Evolutionary conservation across 2,329 filamentous ascomycete species (phyloP), one percentile per base, ranked within the genome.

Genomic region (Colletotrichum paranaense): DNA sequence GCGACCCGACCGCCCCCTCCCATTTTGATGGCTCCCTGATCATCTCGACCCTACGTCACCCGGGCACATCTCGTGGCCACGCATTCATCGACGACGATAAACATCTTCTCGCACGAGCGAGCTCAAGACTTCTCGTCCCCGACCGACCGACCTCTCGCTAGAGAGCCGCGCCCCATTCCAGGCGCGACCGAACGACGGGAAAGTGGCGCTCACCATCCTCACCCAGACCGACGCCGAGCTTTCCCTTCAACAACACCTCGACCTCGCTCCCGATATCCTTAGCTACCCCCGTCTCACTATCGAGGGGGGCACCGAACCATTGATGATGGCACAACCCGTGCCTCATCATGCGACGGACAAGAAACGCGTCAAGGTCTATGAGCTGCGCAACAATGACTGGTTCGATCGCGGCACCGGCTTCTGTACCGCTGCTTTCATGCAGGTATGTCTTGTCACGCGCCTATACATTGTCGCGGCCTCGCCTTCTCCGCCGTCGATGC

Each of bases 301-400:
- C 78, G 88, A 90, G 83, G 86, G 84, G 84, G 88, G 88, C 81
- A 82, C 85, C 84, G 88, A 90, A 85, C 87, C 88, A 83, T 86
- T 88, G 90, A 92, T 91, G 88, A 92, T 92, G 91, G 91, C 91
- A 90, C 90, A 92, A 86, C 85, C 86, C 79, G 90, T 92, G 90
- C 90, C 90, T 90, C 90, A 91, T 89, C 89, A 88, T 86, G 85
- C 88, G 83, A 88, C 88, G 83, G 90, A 92, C 80, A 91, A 88
- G 85, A 91, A 90, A 83, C 90, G 97, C 88, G 97, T 98, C 84
- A 99, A 99, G 88, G 97, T 99, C 82, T 99, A 99, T 84, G 97
- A 98, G 87, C 90, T 99, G 80, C 95, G 94, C 83, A 95, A 98
- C 86, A 98, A 97, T 89, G 97, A 98, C 91, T 99, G 97, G 97